Evolutionary conservation across 1,284 basidiomycete species (phyloP).

Genomic region (Papiliotrema nemorosa): DNA sequence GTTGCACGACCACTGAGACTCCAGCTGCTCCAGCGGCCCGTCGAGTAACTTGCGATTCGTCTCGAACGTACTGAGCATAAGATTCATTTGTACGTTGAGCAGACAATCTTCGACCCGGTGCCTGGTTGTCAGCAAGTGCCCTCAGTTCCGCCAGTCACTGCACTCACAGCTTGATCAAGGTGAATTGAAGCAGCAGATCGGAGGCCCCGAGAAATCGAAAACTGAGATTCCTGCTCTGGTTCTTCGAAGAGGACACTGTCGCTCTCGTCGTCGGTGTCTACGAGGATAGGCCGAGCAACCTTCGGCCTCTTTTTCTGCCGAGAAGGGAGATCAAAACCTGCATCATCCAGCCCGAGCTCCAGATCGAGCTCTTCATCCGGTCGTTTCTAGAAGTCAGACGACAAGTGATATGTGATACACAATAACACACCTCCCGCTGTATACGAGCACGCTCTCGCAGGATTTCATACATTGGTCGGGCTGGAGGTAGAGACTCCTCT

Average conservation of each 20-base stretch:
- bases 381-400: not conserved
- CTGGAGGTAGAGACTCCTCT: not conserved
- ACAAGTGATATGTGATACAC: not conserved
- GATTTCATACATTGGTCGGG: constrained; percentile 14
- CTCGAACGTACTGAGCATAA: constrained; percentile 22
- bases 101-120: too few relatives aligned
- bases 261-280: constrained; percentile 5
- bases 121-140: too few relatives aligned
- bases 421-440: constrained; percentile 23
- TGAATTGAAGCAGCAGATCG: constrained; percentile 3
- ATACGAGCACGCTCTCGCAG: constrained; percentile 18
- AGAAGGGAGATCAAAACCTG: constrained; percentile 5
- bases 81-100: constrained; percentile 9
- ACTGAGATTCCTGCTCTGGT: constrained; percentile 13
- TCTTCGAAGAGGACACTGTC: constrained; percentile 7
- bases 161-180: constrained; percentile 2
- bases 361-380: constrained; percentile 12
- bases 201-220: constrained; percentile 8
- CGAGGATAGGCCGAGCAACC: not conserved
- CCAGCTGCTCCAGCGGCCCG: constrained; percentile 16
- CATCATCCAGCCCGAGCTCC: constrained; percentile 4
- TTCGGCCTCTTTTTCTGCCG: not conserved
- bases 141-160: too few relatives aligned
- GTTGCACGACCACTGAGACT: constrained; percentile 24
- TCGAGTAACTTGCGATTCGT: constrained; percentile 27